Conservation (phyloP, 2,329 filamentous ascomycete species). For the Teratosphaeria pseudoeucalypti region DNA sequence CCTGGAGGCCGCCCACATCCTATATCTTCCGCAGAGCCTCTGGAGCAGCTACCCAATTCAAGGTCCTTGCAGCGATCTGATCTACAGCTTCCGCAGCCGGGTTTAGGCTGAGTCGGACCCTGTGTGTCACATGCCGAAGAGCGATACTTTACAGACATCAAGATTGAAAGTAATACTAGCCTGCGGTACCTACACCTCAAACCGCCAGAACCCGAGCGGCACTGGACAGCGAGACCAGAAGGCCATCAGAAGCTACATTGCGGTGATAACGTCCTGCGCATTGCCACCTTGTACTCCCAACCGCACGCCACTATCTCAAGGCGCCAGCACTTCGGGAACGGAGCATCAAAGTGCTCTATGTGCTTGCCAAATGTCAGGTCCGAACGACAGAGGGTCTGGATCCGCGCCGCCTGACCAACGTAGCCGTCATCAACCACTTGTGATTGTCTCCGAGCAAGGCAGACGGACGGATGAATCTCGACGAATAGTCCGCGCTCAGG, state of each 20-base stretch:
- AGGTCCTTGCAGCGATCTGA: background rate
- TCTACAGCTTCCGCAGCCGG: background rate
- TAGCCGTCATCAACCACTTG: constrained; percentile 16
- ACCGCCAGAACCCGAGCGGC: background rate
- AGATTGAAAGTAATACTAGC: background rate
- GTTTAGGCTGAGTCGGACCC: constrained; percentile 1
- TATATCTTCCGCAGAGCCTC: background rate
- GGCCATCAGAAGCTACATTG: background rate
- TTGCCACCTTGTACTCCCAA: background rate
- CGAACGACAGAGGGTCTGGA: constrained; percentile 2
- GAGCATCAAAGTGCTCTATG: constrained; percentile 1
- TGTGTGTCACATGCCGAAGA: background rate
- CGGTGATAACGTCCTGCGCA: background rate
- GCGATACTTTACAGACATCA: background rate
- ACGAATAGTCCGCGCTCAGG: constrained; percentile 24
- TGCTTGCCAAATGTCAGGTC: background rate
- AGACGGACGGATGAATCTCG: constrained; percentile 21
- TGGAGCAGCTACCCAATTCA: background rate
- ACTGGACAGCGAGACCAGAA: background rate
- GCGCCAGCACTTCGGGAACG: background rate
- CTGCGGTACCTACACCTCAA: background rate
- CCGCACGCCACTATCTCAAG: background rate
- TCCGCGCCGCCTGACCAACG: constrained; percentile 1
- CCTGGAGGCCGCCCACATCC: background rate
- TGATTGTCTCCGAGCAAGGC: constrained; percentile 24